A percentile compares a stretch with the other conserved stretches of the same genome.
phyloP scores from a whole-genome alignment of 2,329 filamentous ascomycete genomes.

The Ophiostoma fasciatum region DNA sequence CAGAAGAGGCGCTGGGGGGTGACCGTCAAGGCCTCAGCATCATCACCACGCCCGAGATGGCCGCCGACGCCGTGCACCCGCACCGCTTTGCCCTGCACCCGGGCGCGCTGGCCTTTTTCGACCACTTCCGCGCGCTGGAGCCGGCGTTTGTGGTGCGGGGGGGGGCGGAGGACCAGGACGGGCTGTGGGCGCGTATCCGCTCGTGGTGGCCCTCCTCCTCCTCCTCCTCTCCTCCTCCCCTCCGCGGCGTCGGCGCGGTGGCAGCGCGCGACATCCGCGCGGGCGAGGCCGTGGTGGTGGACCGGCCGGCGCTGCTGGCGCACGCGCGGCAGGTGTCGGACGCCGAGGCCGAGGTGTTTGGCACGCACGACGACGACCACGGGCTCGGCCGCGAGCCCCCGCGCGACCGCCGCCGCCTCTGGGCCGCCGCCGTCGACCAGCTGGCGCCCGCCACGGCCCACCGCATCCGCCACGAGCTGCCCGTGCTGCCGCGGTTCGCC shows the following conservation, averaged over 20 bases:
- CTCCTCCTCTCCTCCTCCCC: too few relatives aligned
- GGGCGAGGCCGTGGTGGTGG: conserved; percentile 18
- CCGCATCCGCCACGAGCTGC: background rate
- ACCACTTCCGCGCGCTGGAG: background rate
- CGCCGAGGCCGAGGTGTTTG: background rate
- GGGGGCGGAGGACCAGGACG: background rate
- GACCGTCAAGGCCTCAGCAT: conserved; percentile 9
- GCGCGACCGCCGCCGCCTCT: background rate
- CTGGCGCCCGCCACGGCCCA: too few relatives aligned
- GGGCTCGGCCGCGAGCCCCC: conserved; percentile 6
- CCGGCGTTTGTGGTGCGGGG: background rate
- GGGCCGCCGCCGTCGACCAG: too few relatives aligned
- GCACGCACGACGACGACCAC: conserved; percentile 3
- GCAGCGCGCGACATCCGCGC: conserved; percentile 17
- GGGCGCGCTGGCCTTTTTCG: background rate
- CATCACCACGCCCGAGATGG: conserved; percentile 19
- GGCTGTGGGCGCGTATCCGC: too few relatives aligned
- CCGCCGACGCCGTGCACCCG: conserved; percentile 13
- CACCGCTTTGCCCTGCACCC: conserved; percentile 2
- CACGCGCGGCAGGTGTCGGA: background rate
- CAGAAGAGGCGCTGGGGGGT: background rate
- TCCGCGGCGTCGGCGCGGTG: conserved; percentile 19
- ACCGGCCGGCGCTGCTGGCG: conserved; percentile 18
- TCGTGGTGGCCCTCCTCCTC: too few relatives aligned
- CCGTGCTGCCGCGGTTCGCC: background rate